Evolutionary conservation across 768 basidiomycete genomes (phyloP).

Genomic region (Obba rivulosa): DNA sequence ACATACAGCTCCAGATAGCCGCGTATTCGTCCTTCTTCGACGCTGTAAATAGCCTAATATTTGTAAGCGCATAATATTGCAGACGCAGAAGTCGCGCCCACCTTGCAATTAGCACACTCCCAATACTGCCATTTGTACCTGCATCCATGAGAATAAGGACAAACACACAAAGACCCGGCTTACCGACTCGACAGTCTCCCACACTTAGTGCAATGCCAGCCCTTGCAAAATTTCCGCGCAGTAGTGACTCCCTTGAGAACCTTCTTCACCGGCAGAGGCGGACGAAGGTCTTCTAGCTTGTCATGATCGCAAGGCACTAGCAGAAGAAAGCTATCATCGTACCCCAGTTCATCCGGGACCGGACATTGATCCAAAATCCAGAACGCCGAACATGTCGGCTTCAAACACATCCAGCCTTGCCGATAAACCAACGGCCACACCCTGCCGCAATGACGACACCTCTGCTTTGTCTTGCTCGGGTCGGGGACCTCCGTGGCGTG

Average conservation of each 20-base stretch:
- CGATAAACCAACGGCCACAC: slow-evolving; percentile 50
- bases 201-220: slow-evolving; percentile 64
- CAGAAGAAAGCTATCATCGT: slow-evolving; percentile 42
- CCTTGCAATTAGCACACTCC: slow-evolving; percentile 61
- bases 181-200: slow-evolving; percentile 75
- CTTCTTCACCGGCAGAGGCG: slow-evolving; percentile 24
- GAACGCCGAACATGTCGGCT: slow-evolving; percentile 50
- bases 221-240: slow-evolving; percentile 51
- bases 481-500: neutral
- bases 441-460: slow-evolving; percentile 41
- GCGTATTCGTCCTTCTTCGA: too few relatives aligned
- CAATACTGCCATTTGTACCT: slow-evolving; percentile 75
- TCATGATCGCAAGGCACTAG: slow-evolving; percentile 26
- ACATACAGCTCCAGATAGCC: too few relatives aligned
- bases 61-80: too few relatives aligned
- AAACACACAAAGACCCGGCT: slow-evolving; percentile 11
- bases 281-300: slow-evolving; percentile 34
- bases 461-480: too few relatives aligned
- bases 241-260: slow-evolving; percentile 38
- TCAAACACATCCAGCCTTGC: slow-evolving; percentile 59
- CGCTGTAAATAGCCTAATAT: too few relatives aligned
- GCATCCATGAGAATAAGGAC: slow-evolving; percentile 1
- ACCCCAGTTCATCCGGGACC: slow-evolving; percentile 36
- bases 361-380: slow-evolving; percentile 33
- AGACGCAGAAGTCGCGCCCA: slow-evolving; percentile 31